These are phyloP conservation scores for Trichosporon sp. DNA, from an alignment of 1,284 basidiomycete species.

Conservation along the genomic window DNA sequence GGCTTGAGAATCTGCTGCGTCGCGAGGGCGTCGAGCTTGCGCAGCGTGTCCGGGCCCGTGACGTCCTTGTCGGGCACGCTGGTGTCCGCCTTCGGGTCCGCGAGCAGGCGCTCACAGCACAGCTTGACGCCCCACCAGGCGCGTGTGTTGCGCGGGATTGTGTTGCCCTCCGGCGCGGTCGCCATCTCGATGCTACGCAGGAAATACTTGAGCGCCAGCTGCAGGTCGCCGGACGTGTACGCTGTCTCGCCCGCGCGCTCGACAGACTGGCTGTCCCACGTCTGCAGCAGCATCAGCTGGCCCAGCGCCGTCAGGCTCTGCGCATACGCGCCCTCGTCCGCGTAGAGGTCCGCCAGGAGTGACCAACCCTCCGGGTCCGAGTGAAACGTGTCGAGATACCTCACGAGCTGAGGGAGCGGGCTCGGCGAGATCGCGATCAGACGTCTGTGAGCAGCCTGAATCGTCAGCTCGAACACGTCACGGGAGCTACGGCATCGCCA, in stretches of 20 bases:
- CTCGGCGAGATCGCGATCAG: slow-evolving; percentile 60
- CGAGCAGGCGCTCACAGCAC: slow-evolving; percentile 54
- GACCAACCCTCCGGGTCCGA: slow-evolving; percentile 89
- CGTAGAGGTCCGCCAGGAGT: slow-evolving; percentile 84
- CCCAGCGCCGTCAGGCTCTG: slow-evolving; percentile 36
- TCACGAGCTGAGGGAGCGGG: slow-evolving; percentile 54
- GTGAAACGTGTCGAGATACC: slow-evolving; percentile 88
- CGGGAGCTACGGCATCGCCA: too few species aligned
- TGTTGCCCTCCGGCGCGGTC: slow-evolving; percentile 49
- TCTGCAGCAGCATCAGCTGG: slow-evolving; percentile 40
- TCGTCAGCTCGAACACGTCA: neutral
- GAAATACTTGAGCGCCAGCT: slow-evolving; percentile 76
- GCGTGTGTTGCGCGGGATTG: slow-evolving; percentile 22
- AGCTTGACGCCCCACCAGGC: slow-evolving; percentile 85
- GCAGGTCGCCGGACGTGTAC: slow-evolving; percentile 57
- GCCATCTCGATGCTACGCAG: slow-evolving; percentile 78
- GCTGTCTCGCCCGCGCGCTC: slow-evolving; percentile 41
- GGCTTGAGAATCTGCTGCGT: slow-evolving; percentile 59
- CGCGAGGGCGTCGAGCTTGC: slow-evolving; percentile 63
- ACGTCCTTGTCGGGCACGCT: slow-evolving; percentile 59
- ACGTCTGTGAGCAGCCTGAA: slow-evolving; percentile 75
- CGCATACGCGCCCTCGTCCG: slow-evolving; percentile 65
- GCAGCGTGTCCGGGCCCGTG: slow-evolving; percentile 54
- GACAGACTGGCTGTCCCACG: slow-evolving; percentile 41
- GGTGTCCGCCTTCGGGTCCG: slow-evolving; percentile 11